Conservation (phyloP, 805 yeast species). For the Yamadazyma akitaensis region DNA sequence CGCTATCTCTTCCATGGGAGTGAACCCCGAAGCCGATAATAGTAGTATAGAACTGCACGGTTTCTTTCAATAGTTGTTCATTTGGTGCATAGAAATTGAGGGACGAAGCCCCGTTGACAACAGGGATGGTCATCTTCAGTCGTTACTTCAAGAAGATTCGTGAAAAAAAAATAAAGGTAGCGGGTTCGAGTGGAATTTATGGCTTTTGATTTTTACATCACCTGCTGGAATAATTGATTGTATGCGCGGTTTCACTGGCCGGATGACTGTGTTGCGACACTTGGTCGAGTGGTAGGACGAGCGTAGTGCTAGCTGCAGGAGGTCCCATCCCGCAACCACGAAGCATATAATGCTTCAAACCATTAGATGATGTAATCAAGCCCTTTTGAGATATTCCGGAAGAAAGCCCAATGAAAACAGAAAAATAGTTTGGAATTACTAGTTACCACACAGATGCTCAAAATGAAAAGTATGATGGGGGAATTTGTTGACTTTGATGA, state of each 20-base stretch:
- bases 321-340: not conserved
- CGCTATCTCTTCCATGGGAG: conserved; percentile 17
- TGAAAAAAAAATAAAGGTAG: not conserved
- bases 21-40: conserved; percentile 33
- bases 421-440: too few relatives aligned
- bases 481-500: too few relatives aligned
- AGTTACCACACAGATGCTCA: too few relatives aligned
- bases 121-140: conserved; percentile 25
- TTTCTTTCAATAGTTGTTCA: conserved; percentile 36
- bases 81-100: conserved; percentile 53
- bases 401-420: too few relatives aligned
- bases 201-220: conserved; percentile 3
- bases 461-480: too few relatives aligned
- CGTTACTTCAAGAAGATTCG: not conserved
- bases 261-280: conserved; percentile 9
- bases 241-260: not conserved
- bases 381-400: not conserved
- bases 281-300: not conserved
- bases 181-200: conserved; percentile 1
- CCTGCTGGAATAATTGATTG: conserved; percentile 3
- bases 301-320: not conserved
- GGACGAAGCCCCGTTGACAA: conserved; percentile 57
- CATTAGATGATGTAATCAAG: conserved; percentile 1
- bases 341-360: not conserved
- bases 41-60: conserved; percentile 56